Base-by-base conservation (phyloP, 73 alveolate species). In the Paramecium primaurelia region DNA sequence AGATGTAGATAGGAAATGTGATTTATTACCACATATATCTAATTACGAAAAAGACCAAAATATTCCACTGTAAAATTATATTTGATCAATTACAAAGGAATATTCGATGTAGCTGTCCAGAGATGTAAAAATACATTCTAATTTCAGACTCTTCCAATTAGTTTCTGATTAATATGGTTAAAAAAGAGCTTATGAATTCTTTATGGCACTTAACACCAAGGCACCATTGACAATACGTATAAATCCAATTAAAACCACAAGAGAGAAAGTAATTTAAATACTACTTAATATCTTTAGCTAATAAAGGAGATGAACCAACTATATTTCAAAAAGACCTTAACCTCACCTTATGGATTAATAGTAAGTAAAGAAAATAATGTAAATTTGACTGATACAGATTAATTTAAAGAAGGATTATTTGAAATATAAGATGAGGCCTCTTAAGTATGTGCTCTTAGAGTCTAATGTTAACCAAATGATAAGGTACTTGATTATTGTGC, bases 351-450 rank as follows among this genome's bases (percentile, higher is more conserved):
- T 58, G 98, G 98, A 22, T 86, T 96, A 16, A 59, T 47, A 42
- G 93, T 96, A 54, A 32, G 86, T 18, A 16, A 86, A 22, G 92
- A 77, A 45, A 96, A 96, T 30, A 58, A 94, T 58, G 96, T 86
- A 38, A 96, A 95, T 84, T 93, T 96, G 83, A 94, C 68, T 60
- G 87, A 51, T 32, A 42, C 95, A 85, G 68, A 89, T 45, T 97
- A 96, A 88, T 96, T 47, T 92, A 93, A 86, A 80, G 60, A 92
- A 16, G 98, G 98, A 18, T 47, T 44, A 28, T 96, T 96, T 77
- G 98, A 96, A 88, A 94, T 96, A 22, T 86, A 96, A 68, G 97
- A 96, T 88, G 98, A 96, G 88, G 98, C 96, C 6, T 85, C 96
- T 30, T 86, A 96, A 91, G 85, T 96, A 26, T 88, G 95, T 36